Evolutionary conservation across 176 grass and related monocot genomes (phyloP).

Genomic region (Alloteropsis semialata): DNA sequence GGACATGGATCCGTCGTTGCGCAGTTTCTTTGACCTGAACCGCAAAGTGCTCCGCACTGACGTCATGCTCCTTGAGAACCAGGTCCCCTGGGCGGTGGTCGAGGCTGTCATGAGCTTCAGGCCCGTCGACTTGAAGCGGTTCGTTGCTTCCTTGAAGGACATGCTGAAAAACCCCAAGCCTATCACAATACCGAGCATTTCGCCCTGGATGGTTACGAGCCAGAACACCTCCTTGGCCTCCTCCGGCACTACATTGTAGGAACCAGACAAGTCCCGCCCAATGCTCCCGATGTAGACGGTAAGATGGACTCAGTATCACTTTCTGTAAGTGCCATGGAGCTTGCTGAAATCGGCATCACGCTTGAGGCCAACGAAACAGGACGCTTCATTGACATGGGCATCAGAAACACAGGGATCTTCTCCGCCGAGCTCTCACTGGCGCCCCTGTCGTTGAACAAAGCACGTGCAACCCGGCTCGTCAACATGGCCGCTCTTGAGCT

Average conservation of each 20-base stretch:
- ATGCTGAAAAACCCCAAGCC: too few species aligned
- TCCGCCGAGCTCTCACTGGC: background rate
- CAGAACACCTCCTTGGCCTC: background rate
- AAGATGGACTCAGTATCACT: too few species aligned
- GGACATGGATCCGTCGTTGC: too few species aligned
- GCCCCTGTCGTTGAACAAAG: too few species aligned
- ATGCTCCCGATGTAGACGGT: too few species aligned
- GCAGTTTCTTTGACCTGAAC: too few species aligned
- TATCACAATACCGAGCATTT: too few species aligned
- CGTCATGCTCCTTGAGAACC: background rate
- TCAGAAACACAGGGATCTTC: background rate
- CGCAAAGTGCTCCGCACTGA: too few species aligned
- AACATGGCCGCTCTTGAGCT: too few species aligned
- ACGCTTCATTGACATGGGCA: background rate
- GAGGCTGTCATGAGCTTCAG: background rate
- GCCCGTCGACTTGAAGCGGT: too few species aligned
- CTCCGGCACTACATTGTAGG: background rate
- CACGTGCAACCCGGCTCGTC: too few species aligned
- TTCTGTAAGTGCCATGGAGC: background rate
- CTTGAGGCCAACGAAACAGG: background rate
- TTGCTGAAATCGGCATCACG: background rate
- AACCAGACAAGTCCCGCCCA: rapidly evolving
- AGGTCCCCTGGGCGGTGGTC: background rate
- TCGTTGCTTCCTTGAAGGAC: too few species aligned
- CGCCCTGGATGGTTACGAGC: background rate